Conservation (phyloP, 139 green algal genomes). For the Raphidocelis subcapitata region DNA sequence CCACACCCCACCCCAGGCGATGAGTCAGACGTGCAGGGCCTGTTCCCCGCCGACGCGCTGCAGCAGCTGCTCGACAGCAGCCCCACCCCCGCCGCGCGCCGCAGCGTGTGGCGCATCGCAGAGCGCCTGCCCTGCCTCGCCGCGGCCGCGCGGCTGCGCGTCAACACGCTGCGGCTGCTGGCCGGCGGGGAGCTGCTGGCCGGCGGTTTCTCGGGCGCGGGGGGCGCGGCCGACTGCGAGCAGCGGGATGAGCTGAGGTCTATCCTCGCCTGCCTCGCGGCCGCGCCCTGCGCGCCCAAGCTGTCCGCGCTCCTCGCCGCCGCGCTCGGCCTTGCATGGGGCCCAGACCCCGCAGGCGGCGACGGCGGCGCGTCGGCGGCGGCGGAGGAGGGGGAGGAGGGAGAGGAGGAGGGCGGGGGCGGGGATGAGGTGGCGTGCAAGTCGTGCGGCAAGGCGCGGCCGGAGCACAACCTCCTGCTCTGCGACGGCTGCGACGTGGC, state of each 20-base stretch:
- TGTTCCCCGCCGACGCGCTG: slow-evolving; percentile 9
- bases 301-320: slow-evolving; percentile 33
- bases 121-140: slow-evolving; percentile 28
- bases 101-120: slow-evolving; percentile 41
- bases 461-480: slow-evolving; percentile 45
- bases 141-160: slow-evolving; percentile 29
- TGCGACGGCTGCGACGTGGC: slow-evolving; percentile 55
- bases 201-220: background rate
- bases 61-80: slow-evolving; percentile 24
- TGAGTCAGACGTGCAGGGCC: slow-evolving; percentile 10
- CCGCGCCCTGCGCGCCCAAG: slow-evolving; percentile 25
- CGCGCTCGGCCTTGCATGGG: slow-evolving; percentile 26
- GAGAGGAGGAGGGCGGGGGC: background rate
- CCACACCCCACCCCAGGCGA: background rate
- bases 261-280: slow-evolving; percentile 23
- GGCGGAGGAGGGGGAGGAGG: background rate
- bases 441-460: slow-evolving; percentile 26
- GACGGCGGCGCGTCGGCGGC: background rate
- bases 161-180: slow-evolving; percentile 28
- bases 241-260: background rate
- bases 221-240: background rate
- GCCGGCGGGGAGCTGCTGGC: slow-evolving; percentile 16
- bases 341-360: background rate
- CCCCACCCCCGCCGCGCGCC: background rate
- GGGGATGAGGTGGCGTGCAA: slow-evolving; percentile 18